A percentile compares a stretch with the other conserved stretches of the same genome.
phyloP scores from a whole-genome alignment of 1,284 basidiomycete genomes.

The Mycena citricolor region DNA sequence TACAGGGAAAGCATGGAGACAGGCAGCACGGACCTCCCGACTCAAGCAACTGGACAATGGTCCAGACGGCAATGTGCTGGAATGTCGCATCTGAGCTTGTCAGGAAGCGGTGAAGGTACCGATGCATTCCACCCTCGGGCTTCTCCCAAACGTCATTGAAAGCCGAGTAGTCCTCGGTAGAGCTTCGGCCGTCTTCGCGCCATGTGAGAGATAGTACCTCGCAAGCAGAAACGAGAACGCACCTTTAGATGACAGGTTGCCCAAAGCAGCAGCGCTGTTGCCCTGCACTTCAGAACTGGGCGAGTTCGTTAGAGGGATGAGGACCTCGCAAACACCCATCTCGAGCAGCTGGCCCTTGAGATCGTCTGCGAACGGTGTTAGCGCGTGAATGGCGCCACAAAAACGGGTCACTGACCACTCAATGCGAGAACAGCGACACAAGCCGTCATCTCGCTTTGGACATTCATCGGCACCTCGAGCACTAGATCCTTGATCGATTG shows the following conservation, averaged over 20 bases:
- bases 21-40: conserved; percentile 66
- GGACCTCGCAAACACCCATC: conserved; percentile 97
- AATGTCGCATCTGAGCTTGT: conserved; percentile 97
- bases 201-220: conserved; percentile 8
- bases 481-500: conserved; percentile 98
- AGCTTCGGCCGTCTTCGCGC: conserved; percentile 64
- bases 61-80: conserved; percentile 99
- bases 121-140: conserved; percentile 96
- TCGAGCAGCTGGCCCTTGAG: conserved; percentile 94
- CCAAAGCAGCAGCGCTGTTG: conserved; percentile 96
- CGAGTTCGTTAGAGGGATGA: conserved; percentile 96
- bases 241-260: conserved; percentile 97
- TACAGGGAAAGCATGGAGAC: not conserved
- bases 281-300: conserved; percentile 98
- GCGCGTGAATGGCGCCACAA: conserved; percentile 6
- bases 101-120: conserved; percentile 93
- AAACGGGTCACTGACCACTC: conserved; percentile 63
- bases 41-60: conserved; percentile 95
- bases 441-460: conserved; percentile 99
- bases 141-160: conserved; percentile 99
- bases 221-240: conserved; percentile 21
- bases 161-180: conserved; percentile 93
- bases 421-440: conserved; percentile 94
- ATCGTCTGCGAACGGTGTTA: conserved; percentile 62
- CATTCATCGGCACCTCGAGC: conserved; percentile 91